Evolutionary conservation across 2,329 filamentous ascomycete species (phyloP).

Genomic region (Xylaria sp.): DNA sequence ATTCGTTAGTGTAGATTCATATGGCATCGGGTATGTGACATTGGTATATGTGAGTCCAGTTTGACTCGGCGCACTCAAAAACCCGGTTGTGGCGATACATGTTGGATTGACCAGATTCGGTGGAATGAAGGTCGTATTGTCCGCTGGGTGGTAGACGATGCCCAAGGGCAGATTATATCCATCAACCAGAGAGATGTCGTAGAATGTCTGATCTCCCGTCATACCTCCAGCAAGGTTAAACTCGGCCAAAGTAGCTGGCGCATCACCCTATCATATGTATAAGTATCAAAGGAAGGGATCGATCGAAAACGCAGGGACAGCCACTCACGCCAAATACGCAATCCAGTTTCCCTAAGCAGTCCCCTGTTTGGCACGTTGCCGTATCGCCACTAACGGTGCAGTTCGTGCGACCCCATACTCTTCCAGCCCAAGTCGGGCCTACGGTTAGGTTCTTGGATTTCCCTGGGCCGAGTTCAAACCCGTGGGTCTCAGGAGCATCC

Average conservation of each 20-base stretch:
- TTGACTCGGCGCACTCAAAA: conserved; percentile 64
- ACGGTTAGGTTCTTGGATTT: conserved; percentile 72
- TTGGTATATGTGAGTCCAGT: conserved; percentile 72
- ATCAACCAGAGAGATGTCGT: conserved; percentile 86
- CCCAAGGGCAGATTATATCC: conserved; percentile 83
- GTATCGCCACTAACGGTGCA: conserved; percentile 78
- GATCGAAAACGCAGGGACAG: conserved; percentile 31
- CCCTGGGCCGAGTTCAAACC: conserved; percentile 73
- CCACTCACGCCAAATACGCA: conserved; percentile 74
- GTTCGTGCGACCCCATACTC: conserved; percentile 86
- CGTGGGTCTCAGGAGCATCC: conserved; percentile 71
- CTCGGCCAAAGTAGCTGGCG: conserved; percentile 81
- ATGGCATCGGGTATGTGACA: conserved; percentile 72
- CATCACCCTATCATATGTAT: conserved; percentile 66
- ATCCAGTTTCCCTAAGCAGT: conserved; percentile 76
- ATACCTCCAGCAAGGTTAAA: conserved; percentile 78
- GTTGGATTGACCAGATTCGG: conserved; percentile 81
- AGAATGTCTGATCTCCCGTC: conserved; percentile 74
- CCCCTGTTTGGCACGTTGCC: conserved; percentile 77
- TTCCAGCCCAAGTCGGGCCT: conserved; percentile 79
- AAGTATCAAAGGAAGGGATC: not conserved
- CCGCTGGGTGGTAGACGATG: conserved; percentile 68
- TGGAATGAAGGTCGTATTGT: conserved; percentile 73
- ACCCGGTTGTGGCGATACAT: conserved; percentile 77
- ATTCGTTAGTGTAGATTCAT: conserved; percentile 70